These are phyloP conservation scores for Trypanosoma cruzi DNA, from an alignment of 208 protist species.

Conservation along the genomic window DNA sequence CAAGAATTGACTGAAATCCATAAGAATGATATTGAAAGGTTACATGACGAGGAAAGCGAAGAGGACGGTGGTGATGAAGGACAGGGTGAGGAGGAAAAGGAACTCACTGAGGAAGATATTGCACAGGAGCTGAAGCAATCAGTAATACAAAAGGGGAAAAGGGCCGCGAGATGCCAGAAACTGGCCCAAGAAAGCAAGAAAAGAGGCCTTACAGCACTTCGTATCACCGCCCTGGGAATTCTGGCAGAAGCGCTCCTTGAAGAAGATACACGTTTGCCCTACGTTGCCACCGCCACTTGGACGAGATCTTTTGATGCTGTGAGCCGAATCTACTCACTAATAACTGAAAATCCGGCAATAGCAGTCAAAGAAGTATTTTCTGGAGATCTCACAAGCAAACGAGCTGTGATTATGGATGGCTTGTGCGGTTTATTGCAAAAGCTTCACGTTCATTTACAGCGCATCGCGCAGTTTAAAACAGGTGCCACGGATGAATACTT, in stretches of 20 bases:
- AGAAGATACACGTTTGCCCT: conserved; percentile 47
- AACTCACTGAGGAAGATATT: conserved; percentile 30
- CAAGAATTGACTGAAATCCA: conserved; percentile 37
- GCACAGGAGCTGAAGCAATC: conserved; percentile 17
- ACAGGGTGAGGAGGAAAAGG: conserved; percentile 26
- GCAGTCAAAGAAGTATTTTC: conserved; percentile 46
- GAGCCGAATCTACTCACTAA: conserved; percentile 35
- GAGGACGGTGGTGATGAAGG: conserved; percentile 34
- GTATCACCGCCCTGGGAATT: conserved; percentile 58
- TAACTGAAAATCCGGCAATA: conserved; percentile 45
- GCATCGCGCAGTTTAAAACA: conserved; percentile 56
- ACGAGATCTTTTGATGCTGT: conserved; percentile 42
- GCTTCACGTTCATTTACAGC: conserved; percentile 53
- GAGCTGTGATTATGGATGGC: conserved; percentile 50
- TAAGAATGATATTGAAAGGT: conserved; percentile 33
- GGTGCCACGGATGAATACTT: conserved; percentile 49
- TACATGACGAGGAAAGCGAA: conserved; percentile 38
- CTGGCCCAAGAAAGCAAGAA: conserved; percentile 45
- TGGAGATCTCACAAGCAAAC: conserved; percentile 24
- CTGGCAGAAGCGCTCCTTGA: conserved; percentile 43
- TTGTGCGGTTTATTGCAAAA: conserved; percentile 49
- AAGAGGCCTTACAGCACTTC: conserved; percentile 45
- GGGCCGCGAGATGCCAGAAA: conserved; percentile 40
- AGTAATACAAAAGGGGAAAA: conserved; percentile 35
- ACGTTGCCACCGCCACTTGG: conserved; percentile 54